A percentile compares a stretch with the other conserved stretches of the same genome.
Evolutionary conservation across 768 basidiomycete species (phyloP).

Genomic region (Mycena metata): DNA sequence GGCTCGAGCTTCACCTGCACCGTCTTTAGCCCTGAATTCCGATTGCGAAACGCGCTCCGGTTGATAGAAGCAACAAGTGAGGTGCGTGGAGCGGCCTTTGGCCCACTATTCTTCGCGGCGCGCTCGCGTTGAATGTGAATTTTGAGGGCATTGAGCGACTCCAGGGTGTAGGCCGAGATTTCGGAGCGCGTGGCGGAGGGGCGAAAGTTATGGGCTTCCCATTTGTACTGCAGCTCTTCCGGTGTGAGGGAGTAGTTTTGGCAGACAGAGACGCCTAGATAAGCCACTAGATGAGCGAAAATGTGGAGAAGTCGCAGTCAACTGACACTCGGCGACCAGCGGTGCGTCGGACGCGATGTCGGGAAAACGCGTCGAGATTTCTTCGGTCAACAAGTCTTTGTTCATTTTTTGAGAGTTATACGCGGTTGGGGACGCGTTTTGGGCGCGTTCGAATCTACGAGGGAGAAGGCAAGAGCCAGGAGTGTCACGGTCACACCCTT

Average conservation of each 20-base stretch:
- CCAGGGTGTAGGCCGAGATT: constrained; percentile 58
- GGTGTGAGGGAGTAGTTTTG: constrained; percentile 69
- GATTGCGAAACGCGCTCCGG: constrained; percentile 41
- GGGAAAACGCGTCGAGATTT: constrained; percentile 26
- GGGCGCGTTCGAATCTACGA: not conserved
- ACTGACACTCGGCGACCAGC: constrained; percentile 27
- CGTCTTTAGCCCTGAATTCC: constrained; percentile 44
- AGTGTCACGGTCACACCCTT: too few relatives aligned
- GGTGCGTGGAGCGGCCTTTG: constrained; percentile 49
- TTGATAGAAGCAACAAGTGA: constrained; percentile 50
- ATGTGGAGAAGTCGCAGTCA: not conserved
- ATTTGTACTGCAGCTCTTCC: constrained; percentile 72
- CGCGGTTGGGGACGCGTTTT: constrained; percentile 20
- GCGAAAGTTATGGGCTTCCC: constrained; percentile 69
- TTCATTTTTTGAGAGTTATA: constrained; percentile 3
- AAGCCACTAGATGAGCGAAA: constrained; percentile 29
- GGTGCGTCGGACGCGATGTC: constrained; percentile 39
- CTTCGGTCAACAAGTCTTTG: constrained; percentile 13
- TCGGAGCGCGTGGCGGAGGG: constrained; percentile 52
- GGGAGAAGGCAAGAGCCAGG: too few relatives aligned
- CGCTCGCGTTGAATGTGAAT: constrained; percentile 64
- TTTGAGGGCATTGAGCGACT: constrained; percentile 63
- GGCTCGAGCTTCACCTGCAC: constrained; percentile 55
- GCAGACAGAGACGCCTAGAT: constrained; percentile 73
- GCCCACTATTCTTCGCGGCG: constrained; percentile 44